phyloP scores from a whole-genome alignment of 345 rosid genomes.

The Arabis alpina region DNA sequence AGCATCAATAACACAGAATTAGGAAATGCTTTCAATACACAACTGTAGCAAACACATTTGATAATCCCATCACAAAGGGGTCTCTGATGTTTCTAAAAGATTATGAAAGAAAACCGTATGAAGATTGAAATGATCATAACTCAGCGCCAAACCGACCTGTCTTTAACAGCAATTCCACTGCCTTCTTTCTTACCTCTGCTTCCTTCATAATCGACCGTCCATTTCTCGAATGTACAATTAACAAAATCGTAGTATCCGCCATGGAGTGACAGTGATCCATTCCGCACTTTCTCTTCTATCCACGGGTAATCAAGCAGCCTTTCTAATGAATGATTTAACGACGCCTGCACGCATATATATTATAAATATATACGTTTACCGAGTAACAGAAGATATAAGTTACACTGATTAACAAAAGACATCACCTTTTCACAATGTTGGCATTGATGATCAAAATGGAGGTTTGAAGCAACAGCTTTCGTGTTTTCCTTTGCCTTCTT shows the following conservation, averaged over 20 bases:
- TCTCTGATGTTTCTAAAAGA: slow-evolving; percentile 27
- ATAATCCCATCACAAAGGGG: slow-evolving; percentile 10
- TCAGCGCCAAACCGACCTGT: slow-evolving; percentile 69
- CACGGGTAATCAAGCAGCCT: slow-evolving; percentile 90
- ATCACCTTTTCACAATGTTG: slow-evolving; percentile 94
- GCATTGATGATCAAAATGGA: slow-evolving; percentile 84
- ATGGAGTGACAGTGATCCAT: slow-evolving; percentile 66
- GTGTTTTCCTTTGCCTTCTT: slow-evolving; percentile 76
- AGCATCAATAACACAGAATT: background rate
- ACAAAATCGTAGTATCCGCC: slow-evolving; percentile 92
- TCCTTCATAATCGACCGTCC: slow-evolving; percentile 77
- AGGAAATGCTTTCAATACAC: slow-evolving; percentile 31
- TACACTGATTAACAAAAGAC: slow-evolving; percentile 5
- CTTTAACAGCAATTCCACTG: slow-evolving; percentile 51
- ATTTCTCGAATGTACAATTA: slow-evolving; percentile 89
- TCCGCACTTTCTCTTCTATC: slow-evolving; percentile 81
- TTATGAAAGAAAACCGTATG: slow-evolving; percentile 15
- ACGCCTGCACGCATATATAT: slow-evolving; percentile 52
- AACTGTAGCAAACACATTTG: slow-evolving; percentile 23
- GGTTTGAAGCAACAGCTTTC: slow-evolving; percentile 62
- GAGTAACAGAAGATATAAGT: background rate
- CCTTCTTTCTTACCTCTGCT: slow-evolving; percentile 52
- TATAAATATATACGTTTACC: slow-evolving; percentile 12
- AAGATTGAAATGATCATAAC: slow-evolving; percentile 9
- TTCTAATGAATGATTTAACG: slow-evolving; percentile 69